These are phyloP conservation scores for Salix dunnii DNA, from an alignment of 345 rosid species.

Conservation along the genomic window DNA sequence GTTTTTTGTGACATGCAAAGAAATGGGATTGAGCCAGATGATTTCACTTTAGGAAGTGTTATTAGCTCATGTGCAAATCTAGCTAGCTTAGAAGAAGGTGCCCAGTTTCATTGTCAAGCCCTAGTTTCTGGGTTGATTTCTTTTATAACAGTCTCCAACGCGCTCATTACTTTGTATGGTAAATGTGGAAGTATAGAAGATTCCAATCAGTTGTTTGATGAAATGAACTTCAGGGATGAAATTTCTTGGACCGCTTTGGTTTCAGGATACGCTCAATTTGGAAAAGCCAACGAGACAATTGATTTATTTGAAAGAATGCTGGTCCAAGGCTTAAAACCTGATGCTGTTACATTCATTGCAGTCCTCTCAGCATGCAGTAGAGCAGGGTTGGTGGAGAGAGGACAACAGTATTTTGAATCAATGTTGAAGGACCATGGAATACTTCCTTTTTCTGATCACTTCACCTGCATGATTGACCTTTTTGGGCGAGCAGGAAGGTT, in stretches of 20 bases:
- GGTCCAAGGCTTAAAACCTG: conserved; percentile 65
- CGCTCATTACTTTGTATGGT: conserved; percentile 78
- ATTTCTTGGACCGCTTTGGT: conserved; percentile 92
- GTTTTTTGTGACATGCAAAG: conserved; percentile 66
- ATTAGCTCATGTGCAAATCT: conserved; percentile 90
- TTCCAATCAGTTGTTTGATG: conserved; percentile 56
- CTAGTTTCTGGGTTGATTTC: conserved; percentile 57
- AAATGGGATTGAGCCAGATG: conserved; percentile 74
- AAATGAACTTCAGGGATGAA: conserved; percentile 72
- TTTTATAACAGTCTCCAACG: conserved; percentile 70
- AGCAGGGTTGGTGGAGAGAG: conserved; percentile 83
- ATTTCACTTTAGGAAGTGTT: conserved; percentile 77
- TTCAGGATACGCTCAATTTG: conserved; percentile 81
- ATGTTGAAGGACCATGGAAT: conserved; percentile 60
- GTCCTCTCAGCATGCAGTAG: conserved; percentile 93
- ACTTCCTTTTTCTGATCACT: conserved; percentile 59
- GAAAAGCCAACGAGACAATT: conserved; percentile 73
- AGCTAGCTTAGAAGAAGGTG: conserved; percentile 83
- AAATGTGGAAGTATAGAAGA: conserved; percentile 81
- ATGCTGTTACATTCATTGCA: conserved; percentile 80
- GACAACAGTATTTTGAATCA: conserved; percentile 57
- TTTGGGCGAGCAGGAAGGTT: conserved; percentile 80
- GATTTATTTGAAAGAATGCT: conserved; percentile 73
- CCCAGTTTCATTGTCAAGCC: conserved; percentile 78
- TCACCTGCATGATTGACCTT: conserved; percentile 93